A percentile compares a stretch with the other conserved stretches of the same genome.
Evolutionary conservation across 2,329 filamentous ascomycete species (phyloP).

Genomic region (Bipolaris victoriae): DNA sequence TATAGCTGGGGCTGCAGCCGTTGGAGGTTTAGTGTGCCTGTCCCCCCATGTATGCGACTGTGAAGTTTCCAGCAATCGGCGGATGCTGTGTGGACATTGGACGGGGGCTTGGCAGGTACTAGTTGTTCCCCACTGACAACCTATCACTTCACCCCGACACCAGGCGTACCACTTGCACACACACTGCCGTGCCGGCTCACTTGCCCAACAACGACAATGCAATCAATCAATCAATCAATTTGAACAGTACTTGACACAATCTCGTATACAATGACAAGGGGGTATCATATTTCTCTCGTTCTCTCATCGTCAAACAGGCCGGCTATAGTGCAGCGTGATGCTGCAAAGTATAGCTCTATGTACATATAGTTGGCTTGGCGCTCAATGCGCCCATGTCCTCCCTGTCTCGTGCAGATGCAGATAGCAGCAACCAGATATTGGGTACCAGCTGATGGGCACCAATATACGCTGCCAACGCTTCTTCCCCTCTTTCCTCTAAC

Average conservation of each 20-base stretch:
- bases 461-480: constrained; percentile 4
- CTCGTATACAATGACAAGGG: constrained; percentile 9
- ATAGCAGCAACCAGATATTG: neutral
- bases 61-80: constrained; percentile 5
- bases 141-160: too few species aligned
- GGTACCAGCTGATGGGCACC: neutral
- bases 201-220: neutral
- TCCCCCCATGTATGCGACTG: neutral
- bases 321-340: constrained; percentile 10
- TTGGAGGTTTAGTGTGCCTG: constrained; percentile 1
- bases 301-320: constrained; percentile 5
- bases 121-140: neutral
- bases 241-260: constrained; percentile 2
- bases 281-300: constrained; percentile 11
- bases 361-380: neutral
- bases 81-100: neutral
- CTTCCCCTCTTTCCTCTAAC: neutral
- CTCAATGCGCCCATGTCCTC: neutral
- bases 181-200: neutral
- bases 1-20: neutral
- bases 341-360: constrained; percentile 13
- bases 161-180: too few species aligned
- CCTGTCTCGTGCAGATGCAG: neutral
- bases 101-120: constrained; percentile 1
- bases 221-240: neutral